Percentiles rank a stretch among this genome's conserved stretches.
These are phyloP conservation scores for Penicillium glabrum DNA, from an alignment of 2,329 filamentous ascomycete genomes.

Conservation along the genomic window DNA sequence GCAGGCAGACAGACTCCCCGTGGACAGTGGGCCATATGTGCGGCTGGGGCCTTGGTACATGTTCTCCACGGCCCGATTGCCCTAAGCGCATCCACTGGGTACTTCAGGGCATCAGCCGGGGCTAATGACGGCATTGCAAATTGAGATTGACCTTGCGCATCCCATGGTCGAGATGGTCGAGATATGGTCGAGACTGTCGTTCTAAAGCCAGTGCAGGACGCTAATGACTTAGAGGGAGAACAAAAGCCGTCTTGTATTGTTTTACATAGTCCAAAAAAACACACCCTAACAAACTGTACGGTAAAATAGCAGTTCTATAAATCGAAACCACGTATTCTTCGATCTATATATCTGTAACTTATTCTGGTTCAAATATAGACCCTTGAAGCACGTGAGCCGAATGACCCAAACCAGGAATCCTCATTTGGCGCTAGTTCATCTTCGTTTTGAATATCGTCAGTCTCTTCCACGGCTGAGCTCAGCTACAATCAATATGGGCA, in stretches of 20 bases:
- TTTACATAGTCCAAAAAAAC: neutral
- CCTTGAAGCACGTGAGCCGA: constrained; percentile 35
- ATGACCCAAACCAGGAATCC: constrained; percentile 15
- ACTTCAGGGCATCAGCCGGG: neutral
- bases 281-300: neutral
- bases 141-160: constrained; percentile 1
- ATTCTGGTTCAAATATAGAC: constrained; percentile 15
- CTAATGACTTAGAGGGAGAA: neutral
- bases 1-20: constrained; percentile 15
- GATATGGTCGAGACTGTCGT: constrained; percentile 16
- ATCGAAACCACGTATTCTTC: neutral
- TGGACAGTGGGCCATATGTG: constrained; percentile 20
- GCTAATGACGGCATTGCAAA: neutral
- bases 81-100: neutral
- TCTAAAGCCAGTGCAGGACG: neutral
- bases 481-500: constrained; percentile 32
- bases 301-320: neutral
- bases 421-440: constrained; percentile 27
- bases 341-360: neutral
- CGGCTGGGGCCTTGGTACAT: constrained; percentile 12
- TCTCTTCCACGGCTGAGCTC: constrained; percentile 19
- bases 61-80: neutral
- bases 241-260: neutral
- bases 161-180: constrained; percentile 3
- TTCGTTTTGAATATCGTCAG: constrained; percentile 13